Conservation (phyloP, 73 alveolate species). For the Breviolum minutum region DNA sequence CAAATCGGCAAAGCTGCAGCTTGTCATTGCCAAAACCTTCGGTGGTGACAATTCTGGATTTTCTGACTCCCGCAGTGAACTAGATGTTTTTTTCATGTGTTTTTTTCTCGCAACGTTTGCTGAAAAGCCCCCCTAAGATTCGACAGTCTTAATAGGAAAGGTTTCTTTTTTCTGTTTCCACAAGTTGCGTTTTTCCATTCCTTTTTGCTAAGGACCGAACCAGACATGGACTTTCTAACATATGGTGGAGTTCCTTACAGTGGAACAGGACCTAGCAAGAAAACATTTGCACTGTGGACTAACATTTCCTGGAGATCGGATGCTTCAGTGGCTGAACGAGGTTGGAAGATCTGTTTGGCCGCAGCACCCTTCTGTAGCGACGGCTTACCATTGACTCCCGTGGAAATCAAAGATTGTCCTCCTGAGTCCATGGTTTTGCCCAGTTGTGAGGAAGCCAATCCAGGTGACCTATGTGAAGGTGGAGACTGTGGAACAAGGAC, state of each 20-base stretch:
- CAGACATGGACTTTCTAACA: neutral
- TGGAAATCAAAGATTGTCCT: conserved; percentile 27
- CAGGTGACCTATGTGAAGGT: conserved; percentile 45
- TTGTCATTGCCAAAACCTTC: conserved; percentile 66
- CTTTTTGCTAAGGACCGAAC: neutral
- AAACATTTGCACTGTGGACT: conserved; percentile 28
- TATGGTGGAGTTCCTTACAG: neutral
- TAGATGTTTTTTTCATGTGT: no score
- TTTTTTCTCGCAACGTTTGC: no score
- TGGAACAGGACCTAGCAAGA: neutral
- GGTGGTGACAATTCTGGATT: conserved; percentile 16
- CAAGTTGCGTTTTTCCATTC: no score
- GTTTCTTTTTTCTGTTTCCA: no score
- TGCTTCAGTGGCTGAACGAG: conserved; percentile 6
- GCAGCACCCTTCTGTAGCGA: conserved; percentile 48
- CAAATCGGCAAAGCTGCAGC: conserved; percentile 5
- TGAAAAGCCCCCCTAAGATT: no score
- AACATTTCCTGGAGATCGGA: conserved; percentile 61
- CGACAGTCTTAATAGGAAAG: no score
- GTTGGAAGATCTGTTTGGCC: conserved; percentile 42
- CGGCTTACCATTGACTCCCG: conserved; percentile 35
- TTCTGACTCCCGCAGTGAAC: neutral
- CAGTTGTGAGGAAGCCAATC: neutral
- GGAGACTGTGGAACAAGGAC: conserved; percentile 35
- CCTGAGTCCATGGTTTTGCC: conserved; percentile 9